Conservation (phyloP, 352 stramenopile genomes). For the Globisporangium yorkense region DNA sequence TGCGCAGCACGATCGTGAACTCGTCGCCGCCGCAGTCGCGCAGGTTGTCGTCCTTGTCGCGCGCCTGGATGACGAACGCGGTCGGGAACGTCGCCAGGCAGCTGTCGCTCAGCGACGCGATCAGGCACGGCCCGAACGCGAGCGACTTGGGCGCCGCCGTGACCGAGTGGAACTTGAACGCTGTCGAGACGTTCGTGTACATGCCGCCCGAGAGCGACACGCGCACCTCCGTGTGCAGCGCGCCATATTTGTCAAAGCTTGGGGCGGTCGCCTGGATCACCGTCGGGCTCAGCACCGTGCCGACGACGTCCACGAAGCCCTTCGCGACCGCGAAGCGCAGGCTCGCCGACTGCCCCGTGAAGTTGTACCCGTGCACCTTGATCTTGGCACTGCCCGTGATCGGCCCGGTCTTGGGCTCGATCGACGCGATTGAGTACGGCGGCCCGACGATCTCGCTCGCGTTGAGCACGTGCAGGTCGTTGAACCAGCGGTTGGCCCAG, state of each 20-base stretch:
- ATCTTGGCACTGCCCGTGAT: constrained; percentile 92
- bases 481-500: constrained; percentile 95
- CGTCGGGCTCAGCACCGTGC: constrained; percentile 77
- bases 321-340: constrained; percentile 92
- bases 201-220: constrained; percentile 87
- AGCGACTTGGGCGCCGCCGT: constrained; percentile 88
- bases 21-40: constrained; percentile 94
- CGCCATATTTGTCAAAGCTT: constrained; percentile 93
- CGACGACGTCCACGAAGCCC: constrained; percentile 90
- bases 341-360: constrained; percentile 78
- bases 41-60: constrained; percentile 85
- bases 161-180: constrained; percentile 93
- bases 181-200: constrained; percentile 89
- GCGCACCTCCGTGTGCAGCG: constrained; percentile 84
- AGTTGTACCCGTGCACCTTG: constrained; percentile 91
- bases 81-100: constrained; percentile 70
- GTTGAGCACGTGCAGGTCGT: constrained; percentile 90
- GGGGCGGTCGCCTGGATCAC: constrained; percentile 89
- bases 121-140: constrained; percentile 91
- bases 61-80: constrained; percentile 89
- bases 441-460: constrained; percentile 94
- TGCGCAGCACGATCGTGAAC: constrained; percentile 77
- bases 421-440: constrained; percentile 92
- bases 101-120: constrained; percentile 52
- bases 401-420: constrained; percentile 88